phyloP scores from a whole-genome alignment of 768 basidiomycete genomes.

The Kwoniella mangroviensis region DNA sequence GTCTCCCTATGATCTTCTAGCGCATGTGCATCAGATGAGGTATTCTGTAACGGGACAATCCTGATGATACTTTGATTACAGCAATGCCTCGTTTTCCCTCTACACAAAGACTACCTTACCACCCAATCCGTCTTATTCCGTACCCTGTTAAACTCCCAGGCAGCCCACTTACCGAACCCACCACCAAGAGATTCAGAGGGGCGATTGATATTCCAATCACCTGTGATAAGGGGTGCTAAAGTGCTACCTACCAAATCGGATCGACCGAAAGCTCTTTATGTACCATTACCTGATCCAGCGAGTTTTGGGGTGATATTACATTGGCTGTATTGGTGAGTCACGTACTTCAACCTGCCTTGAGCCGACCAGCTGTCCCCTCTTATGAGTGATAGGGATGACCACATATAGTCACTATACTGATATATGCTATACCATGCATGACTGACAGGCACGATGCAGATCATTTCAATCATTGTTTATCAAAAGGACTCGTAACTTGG shows the following conservation, averaged over 20 bases:
- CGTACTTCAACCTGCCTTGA: no score
- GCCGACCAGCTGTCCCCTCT: background rate
- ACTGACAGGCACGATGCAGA: constrained; percentile 69
- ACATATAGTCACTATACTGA: background rate
- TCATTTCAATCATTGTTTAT: constrained; percentile 71
- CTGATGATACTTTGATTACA: background rate
- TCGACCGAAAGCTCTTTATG: constrained; percentile 38
- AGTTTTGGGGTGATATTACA: constrained; percentile 51
- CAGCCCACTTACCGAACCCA: constrained; percentile 61
- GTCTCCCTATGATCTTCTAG: no score
- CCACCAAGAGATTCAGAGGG: constrained; percentile 11
- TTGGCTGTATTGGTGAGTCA: constrained; percentile 55
- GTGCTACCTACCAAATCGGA: constrained; percentile 37
- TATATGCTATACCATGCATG: background rate
- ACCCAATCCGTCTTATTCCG: constrained; percentile 67
- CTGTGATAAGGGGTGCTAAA: constrained; percentile 32
- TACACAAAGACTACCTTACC: constrained; percentile 81
- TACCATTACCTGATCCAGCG: constrained; percentile 54
- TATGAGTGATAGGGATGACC: no score
- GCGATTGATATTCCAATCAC: constrained; percentile 24
- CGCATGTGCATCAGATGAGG: no score
- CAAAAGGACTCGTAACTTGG: constrained; percentile 72
- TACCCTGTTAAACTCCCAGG: constrained; percentile 70
- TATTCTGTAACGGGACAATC: no score
- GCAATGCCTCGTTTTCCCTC: constrained; percentile 45